Percentiles rank a stretch among this genome's conserved stretches.
phyloP scores from a whole-genome alignment of 352 stramenopile genomes.

The Globisporangium nodosum region DNA sequence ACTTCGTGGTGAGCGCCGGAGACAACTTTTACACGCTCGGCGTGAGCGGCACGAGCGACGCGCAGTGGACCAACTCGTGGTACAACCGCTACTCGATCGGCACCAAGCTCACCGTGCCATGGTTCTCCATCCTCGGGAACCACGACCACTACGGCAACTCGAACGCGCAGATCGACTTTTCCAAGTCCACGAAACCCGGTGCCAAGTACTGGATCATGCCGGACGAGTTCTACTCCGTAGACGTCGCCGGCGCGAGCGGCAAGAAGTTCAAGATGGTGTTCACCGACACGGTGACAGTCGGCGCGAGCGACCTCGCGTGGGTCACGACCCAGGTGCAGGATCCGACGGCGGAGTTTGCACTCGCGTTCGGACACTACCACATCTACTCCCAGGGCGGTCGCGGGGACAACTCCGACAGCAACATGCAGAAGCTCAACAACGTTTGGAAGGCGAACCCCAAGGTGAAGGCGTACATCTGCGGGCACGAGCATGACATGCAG shows the following conservation, averaged over 20 bases:
- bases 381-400: slow-evolving; percentile 24
- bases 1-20: slow-evolving; percentile 31
- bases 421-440: slow-evolving; percentile 20
- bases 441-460: slow-evolving; percentile 19
- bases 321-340: slow-evolving; percentile 19
- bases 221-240: slow-evolving; percentile 28
- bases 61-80: slow-evolving; percentile 27
- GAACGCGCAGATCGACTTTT: slow-evolving; percentile 28
- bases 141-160: slow-evolving; percentile 36
- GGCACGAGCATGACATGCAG: slow-evolving; percentile 44
- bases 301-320: slow-evolving; percentile 20
- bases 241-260: slow-evolving; percentile 15
- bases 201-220: slow-evolving; percentile 38
- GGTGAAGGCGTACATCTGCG: slow-evolving; percentile 32
- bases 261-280: slow-evolving; percentile 31
- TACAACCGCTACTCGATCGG: slow-evolving; percentile 30
- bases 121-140: slow-evolving; percentile 37
- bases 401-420: slow-evolving; percentile 23
- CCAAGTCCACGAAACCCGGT: slow-evolving; percentile 12
- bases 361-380: slow-evolving; percentile 28
- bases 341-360: slow-evolving; percentile 9
- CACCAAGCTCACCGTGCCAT: slow-evolving; percentile 30
- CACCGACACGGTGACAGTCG: slow-evolving; percentile 27
- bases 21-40: slow-evolving; percentile 44
- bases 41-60: slow-evolving; percentile 23